Base-by-base conservation (phyloP, 2,329 filamentous ascomycete genomes). In the Xylaria multiplex region DNA sequence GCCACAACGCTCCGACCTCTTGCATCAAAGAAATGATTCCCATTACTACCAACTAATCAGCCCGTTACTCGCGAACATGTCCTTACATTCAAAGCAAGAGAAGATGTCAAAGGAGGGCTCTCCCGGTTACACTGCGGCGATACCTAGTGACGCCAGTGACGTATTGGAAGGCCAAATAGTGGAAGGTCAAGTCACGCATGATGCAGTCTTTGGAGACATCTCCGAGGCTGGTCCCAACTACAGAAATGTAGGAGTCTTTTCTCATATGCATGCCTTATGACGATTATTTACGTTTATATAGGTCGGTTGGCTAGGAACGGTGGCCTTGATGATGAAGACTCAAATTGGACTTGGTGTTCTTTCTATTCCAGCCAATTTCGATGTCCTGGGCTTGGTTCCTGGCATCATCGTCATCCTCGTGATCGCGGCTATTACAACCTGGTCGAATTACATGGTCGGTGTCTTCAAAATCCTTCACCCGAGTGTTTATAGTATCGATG, bases 401-500 rank as follows among this genome's bases (percentile, higher is more conserved):
- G 83, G 83, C n/a, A 71, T 84, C 11, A 79, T 85, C 30, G 76
- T 78, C 30, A 75, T 85, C 6, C 45, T 78, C 2, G 62, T 70
- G 2, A 78, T 85, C 32, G 79, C 76, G 1, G 65, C 35, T 22
- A 82, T 84, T 67, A 84, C 82, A 0, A 81, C 80, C 2, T 85
- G 83, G 83, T 83, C 81, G 2, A 77, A 79, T 59, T 84, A 82
- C 66, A 81, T 84, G 27, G 76, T 85, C 11, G 83, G 82, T 8
- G 71, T 77, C n/a, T 86, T 86, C 77, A 86, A 86, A 68, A 67
- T 82, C 43, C 76, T 76, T 9, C 84, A 86, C 69, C 80, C 79
- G 2, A 78, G 82, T 43, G 81, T 86, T 1, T 86, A 86, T 70
- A 79, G 81, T 30, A 83, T 86, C 61, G 84, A 84, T 54, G 84